Evolutionary conservation across 495 filamentous ascomycete genomes (phyloP).

Genomic region (Penicillium manginii): DNA sequence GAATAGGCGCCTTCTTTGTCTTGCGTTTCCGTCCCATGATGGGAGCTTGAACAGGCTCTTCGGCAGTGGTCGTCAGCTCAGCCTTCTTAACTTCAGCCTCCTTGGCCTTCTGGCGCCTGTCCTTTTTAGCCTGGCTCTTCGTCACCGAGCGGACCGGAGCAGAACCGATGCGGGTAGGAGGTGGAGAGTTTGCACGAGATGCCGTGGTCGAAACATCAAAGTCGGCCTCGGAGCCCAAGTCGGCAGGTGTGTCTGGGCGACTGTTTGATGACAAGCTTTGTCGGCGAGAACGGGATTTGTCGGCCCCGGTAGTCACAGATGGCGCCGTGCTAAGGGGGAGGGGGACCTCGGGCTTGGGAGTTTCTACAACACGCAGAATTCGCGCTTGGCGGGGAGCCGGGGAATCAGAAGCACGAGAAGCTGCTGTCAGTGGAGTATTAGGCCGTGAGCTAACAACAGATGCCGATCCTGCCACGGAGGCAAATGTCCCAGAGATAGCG

Average conservation of each 20-base stretch:
- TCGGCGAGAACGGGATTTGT: conserved; percentile 56
- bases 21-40: conserved; percentile 91
- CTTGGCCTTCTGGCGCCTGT: conserved; percentile 67
- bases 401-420: conserved; percentile 53
- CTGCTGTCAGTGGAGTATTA: conserved; percentile 42
- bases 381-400: conserved; percentile 50
- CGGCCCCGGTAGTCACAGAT: conserved; percentile 42
- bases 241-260: conserved; percentile 79
- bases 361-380: conserved; percentile 71
- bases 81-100: conserved; percentile 64
- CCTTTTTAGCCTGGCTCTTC: conserved; percentile 90
- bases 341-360: conserved; percentile 69
- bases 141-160: conserved; percentile 79
- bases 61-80: conserved; percentile 53
- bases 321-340: conserved; percentile 38
- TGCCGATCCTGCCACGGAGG: conserved; percentile 22
- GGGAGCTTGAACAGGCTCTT: conserved; percentile 73
- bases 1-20: conserved; percentile 69
- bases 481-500: conserved; percentile 17
- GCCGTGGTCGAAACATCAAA: conserved; percentile 76
- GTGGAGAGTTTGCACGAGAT: conserved; percentile 88
- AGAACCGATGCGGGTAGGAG: conserved; percentile 69
- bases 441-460: conserved; percentile 38
- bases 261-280: conserved; percentile 64
- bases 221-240: conserved; percentile 76